Conservation (phyloP, 2,329 filamentous ascomycete species). For the Dactylellina cionopaga region DNA sequence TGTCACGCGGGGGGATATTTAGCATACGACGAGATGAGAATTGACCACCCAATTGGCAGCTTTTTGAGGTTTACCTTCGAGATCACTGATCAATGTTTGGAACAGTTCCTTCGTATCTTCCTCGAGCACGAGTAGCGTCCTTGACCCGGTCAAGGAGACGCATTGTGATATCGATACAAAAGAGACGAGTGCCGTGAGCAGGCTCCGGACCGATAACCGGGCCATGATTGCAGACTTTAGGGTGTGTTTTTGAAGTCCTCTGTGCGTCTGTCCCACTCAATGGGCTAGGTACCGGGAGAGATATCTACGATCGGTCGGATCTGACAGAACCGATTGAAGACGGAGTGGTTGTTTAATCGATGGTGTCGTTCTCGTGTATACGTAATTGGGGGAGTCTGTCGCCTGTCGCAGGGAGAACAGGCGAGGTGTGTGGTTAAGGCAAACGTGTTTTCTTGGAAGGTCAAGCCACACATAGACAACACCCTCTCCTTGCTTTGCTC, state of each 20-base stretch:
- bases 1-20: slow-evolving; percentile 50
- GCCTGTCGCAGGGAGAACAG: not conserved
- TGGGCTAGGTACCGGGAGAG: slow-evolving; percentile 3
- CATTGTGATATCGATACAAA: slow-evolving; percentile 54
- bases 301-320: not conserved
- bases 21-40: slow-evolving; percentile 42
- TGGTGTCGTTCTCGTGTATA: slow-evolving; percentile 39
- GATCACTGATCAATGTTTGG: slow-evolving; percentile 79
- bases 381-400: slow-evolving; percentile 34
- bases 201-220: slow-evolving; percentile 41
- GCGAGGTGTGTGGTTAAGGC: slow-evolving; percentile 18
- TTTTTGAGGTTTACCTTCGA: too few species aligned
- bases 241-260: slow-evolving; percentile 6
- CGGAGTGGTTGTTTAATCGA: not conserved
- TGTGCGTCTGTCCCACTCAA: slow-evolving; percentile 35
- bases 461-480: not conserved
- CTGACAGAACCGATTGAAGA: slow-evolving; percentile 5
- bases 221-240: slow-evolving; percentile 23
- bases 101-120: slow-evolving; percentile 85
- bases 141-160: slow-evolving; percentile 69
- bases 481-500: too few species aligned
- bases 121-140: slow-evolving; percentile 86
- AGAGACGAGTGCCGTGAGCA: slow-evolving; percentile 41
- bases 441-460: slow-evolving; percentile 52
- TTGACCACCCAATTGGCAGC: too few species aligned